These are phyloP conservation scores for Kokia cookei DNA, from an alignment of 441 rosid species.

Conservation along the genomic window DNA sequence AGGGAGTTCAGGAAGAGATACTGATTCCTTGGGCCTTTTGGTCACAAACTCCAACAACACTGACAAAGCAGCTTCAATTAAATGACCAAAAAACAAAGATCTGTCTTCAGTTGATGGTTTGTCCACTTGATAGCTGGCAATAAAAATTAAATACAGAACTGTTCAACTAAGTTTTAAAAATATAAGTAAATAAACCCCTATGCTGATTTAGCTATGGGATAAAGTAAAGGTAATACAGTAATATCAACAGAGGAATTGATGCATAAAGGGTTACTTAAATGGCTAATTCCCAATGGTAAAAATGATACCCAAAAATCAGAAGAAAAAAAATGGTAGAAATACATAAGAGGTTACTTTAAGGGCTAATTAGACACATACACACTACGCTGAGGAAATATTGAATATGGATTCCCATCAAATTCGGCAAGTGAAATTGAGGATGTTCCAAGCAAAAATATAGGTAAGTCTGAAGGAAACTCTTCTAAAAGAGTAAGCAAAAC, in stretches of 20 bases:
- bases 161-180: constrained; percentile 5
- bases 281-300: not conserved
- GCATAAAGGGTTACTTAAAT: no score
- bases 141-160: constrained; percentile 14
- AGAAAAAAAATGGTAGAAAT: not conserved
- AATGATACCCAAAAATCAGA: not conserved
- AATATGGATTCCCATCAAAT: constrained; percentile 40
- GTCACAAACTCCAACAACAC: constrained; percentile 51
- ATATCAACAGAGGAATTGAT: not conserved
- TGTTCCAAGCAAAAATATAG: constrained; percentile 85
- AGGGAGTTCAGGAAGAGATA: constrained; percentile 69
- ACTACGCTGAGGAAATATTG: constrained; percentile 66
- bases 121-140: constrained; percentile 76
- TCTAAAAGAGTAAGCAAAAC: constrained; percentile 86
- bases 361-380: constrained; percentile 60
- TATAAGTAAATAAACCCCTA: not conserved
- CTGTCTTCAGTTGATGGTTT: constrained; percentile 76
- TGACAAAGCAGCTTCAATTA: constrained; percentile 94
- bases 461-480: constrained; percentile 85
- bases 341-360: constrained; percentile 2
- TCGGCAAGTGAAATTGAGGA: constrained; percentile 48
- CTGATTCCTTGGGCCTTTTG: constrained; percentile 40
- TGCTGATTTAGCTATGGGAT: not conserved
- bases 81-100: constrained; percentile 63
- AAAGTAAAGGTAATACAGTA: not conserved